A percentile compares a stretch with the other conserved stretches of the same genome.
phyloP scores from a whole-genome alignment of 768 basidiomycete species.

The Antrodiella citrinella region DNA sequence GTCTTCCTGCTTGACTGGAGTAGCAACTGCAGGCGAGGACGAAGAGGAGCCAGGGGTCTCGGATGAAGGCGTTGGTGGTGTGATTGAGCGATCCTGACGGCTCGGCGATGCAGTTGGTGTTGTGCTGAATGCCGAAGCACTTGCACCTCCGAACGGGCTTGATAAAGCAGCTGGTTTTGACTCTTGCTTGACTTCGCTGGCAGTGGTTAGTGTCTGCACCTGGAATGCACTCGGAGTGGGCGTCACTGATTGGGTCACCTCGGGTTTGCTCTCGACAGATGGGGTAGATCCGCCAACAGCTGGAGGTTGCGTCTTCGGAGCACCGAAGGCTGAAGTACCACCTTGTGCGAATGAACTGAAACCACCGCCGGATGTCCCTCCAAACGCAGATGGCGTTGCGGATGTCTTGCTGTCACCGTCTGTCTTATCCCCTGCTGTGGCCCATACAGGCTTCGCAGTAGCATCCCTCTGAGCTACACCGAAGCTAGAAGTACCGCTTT shows the following conservation, averaged over 20 bases:
- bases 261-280: no score
- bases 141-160: not conserved
- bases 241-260: no score
- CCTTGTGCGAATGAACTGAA: conserved; percentile 29
- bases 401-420: not conserved
- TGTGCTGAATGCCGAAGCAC: not conserved
- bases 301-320: no score
- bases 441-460: conserved; percentile 2
- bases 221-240: no score
- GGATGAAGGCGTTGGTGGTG: conserved; percentile 3
- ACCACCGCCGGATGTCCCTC: conserved; percentile 3
- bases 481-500: conserved; percentile 13
- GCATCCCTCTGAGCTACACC: conserved; percentile 7
- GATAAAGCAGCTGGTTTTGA: not conserved
- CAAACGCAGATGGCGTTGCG: not conserved
- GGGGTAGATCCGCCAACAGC: no score
- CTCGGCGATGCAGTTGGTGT: not conserved
- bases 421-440: not conserved
- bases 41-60: not conserved
- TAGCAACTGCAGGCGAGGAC: not conserved
- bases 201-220: no score
- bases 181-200: no score
- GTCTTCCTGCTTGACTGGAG: not conserved
- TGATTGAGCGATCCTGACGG: not conserved
- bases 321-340: conserved; percentile 5